These are phyloP conservation scores for Solanum aculeatissimum DNA, from an alignment of 305 asterid genomes.

Conservation along the genomic window DNA sequence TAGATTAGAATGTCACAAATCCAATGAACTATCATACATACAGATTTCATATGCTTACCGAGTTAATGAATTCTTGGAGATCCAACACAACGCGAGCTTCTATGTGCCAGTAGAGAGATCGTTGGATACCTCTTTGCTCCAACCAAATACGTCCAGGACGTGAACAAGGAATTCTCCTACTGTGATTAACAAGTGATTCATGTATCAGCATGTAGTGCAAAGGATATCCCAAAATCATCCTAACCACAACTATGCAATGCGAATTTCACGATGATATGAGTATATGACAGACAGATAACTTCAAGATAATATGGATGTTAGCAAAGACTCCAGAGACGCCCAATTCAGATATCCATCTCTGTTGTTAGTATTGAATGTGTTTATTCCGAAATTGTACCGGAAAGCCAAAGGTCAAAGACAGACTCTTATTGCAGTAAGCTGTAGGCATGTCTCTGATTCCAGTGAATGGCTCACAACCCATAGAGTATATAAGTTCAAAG, in stretches of 20 bases:
- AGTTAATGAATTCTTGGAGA: conserved; percentile 62
- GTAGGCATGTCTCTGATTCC: not conserved
- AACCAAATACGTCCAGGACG: conserved; percentile 90
- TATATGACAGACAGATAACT: not conserved
- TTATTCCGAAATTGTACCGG: not conserved
- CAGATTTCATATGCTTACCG: conserved; percentile 36
- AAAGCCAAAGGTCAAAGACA: not conserved
- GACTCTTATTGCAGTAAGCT: not conserved
- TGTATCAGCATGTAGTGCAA: not conserved
- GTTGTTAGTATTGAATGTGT: not conserved
- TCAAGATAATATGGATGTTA: not conserved
- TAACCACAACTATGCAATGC: not conserved
- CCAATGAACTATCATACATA: not conserved
- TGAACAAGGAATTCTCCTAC: conserved; percentile 87
- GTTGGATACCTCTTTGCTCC: conserved; percentile 93
- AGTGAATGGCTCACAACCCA: not conserved
- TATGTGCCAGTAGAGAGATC: conserved; percentile 92
- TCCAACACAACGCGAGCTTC: conserved; percentile 94
- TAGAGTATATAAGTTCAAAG: not conserved
- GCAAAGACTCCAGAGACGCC: not conserved
- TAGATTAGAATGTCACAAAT: not conserved
- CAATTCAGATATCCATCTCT: not conserved
- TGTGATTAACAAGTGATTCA: conserved; percentile 1
- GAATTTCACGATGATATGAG: not conserved
- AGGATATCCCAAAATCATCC: not conserved